These are phyloP conservation scores for Ustilago sp. DNA, from an alignment of 1,284 basidiomycete genomes.

Conservation along the genomic window DNA sequence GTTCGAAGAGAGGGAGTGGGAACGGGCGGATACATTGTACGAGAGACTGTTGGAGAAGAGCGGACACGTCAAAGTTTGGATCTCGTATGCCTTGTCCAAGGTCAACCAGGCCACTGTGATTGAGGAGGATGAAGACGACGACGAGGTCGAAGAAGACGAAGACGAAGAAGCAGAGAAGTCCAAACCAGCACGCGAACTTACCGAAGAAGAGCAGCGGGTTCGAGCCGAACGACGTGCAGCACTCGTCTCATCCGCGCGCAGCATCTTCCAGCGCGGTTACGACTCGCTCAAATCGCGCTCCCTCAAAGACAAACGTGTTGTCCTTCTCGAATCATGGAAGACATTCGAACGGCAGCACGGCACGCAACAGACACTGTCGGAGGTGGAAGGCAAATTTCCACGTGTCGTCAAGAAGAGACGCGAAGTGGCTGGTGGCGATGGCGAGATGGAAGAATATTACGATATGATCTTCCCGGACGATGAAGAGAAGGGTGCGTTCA, in stretches of 20 bases:
- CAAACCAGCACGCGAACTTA: conserved; percentile 38
- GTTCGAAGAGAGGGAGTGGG: conserved; percentile 91
- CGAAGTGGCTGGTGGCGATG: conserved; percentile 41
- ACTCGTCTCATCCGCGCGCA: conserved; percentile 78
- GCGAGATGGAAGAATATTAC: conserved; percentile 67
- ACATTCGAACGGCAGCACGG: conserved; percentile 85
- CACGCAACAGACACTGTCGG: conserved; percentile 73
- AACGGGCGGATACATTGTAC: conserved; percentile 85
- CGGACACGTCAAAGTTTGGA: conserved; percentile 84
- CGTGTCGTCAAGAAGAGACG: conserved; percentile 81
- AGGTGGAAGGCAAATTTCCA: conserved; percentile 89
- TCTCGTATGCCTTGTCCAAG: conserved; percentile 71
- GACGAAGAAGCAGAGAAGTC: conserved; percentile 72
- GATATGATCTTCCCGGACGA: conserved; percentile 68
- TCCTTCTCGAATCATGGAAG: conserved; percentile 92
- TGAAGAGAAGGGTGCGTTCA: conserved; percentile 63
- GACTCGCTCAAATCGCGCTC: conserved; percentile 82
- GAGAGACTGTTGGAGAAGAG: conserved; percentile 87
- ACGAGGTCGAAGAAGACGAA: conserved; percentile 78
- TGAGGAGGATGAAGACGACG: conserved; percentile 76
- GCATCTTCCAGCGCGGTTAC: conserved; percentile 86
- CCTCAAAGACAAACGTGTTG: conserved; percentile 91
- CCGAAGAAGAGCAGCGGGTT: conserved; percentile 38
- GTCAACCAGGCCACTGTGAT: conserved; percentile 74
- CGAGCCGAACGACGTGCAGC: conserved; percentile 73